These are phyloP conservation scores for Oryza meridionalis DNA, from an alignment of 176 grass and related monocot species.

Conservation along the genomic window DNA sequence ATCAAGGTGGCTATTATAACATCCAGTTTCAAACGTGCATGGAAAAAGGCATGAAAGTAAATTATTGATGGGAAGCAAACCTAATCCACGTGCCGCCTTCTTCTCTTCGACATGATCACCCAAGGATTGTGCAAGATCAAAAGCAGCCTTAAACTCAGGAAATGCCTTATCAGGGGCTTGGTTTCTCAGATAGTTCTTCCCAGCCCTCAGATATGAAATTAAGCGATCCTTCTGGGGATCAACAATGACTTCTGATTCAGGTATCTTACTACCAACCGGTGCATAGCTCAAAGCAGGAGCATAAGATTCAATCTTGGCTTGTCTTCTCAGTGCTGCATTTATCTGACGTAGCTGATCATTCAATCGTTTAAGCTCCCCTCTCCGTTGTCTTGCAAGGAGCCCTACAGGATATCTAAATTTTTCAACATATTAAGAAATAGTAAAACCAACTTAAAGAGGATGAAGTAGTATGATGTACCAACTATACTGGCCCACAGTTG, in stretches of 20 bases:
- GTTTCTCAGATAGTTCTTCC: conserved; percentile 88
- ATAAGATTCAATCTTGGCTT: conserved; percentile 98
- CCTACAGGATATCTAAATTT: conserved; percentile 50
- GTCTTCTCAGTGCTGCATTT: conserved; percentile 91
- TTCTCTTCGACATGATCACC: conserved; percentile 94
- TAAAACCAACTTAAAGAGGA: background rate
- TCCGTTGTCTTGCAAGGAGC: conserved; percentile 91
- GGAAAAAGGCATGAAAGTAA: conserved; percentile 4
- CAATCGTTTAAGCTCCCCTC: conserved; percentile 74
- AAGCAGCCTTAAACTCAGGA: conserved; percentile 81
- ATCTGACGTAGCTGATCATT: conserved; percentile 96
- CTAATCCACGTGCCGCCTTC: conserved; percentile 93
- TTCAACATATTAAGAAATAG: conserved; percentile 23
- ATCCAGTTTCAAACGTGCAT: background rate
- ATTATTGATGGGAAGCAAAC: conserved; percentile 42
- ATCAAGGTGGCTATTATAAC: background rate
- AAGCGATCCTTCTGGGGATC: conserved; percentile 85
- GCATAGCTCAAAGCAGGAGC: conserved; percentile 95
- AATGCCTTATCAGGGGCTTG: conserved; percentile 78
- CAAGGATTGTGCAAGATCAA: conserved; percentile 73
- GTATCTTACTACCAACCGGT: conserved; percentile 69
- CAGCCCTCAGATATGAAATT: conserved; percentile 71
- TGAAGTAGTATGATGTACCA: background rate
- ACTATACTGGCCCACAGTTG: background rate
- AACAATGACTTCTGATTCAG: conserved; percentile 83